A percentile compares a stretch with the other conserved stretches of the same genome.
These are phyloP conservation scores for Fusarium aywerte DNA, from an alignment of 2,329 filamentous ascomycete genomes.

Conservation along the genomic window DNA sequence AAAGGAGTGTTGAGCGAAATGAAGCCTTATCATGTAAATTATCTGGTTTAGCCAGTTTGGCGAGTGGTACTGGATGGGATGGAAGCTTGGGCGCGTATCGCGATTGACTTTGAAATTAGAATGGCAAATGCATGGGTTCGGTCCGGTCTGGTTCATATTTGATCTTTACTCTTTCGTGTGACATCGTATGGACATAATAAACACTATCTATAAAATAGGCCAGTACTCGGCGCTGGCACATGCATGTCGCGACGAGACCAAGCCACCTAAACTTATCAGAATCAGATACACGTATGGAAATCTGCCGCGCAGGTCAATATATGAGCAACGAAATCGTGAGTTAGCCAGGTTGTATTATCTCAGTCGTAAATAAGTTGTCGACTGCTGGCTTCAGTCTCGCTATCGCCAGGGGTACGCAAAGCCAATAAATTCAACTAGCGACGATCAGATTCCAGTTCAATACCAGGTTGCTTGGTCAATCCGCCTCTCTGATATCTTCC, in stretches of 20 bases:
- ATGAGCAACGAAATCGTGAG: background rate
- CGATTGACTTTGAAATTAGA: constrained; percentile 14
- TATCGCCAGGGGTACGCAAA: constrained; percentile 41
- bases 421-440: constrained; percentile 26
- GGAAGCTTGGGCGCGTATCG: constrained; percentile 2
- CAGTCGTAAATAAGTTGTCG: constrained; percentile 45
- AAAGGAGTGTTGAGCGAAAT: constrained; percentile 10
- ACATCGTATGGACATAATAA: background rate
- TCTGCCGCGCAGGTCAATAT: background rate
- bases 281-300: background rate
- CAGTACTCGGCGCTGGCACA: background rate
- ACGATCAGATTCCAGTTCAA: constrained; percentile 29
- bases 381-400: constrained; percentile 28
- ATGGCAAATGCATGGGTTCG: constrained; percentile 28
- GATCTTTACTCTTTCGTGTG: background rate
- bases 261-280: background rate
- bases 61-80: constrained; percentile 12
- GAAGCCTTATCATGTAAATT: constrained; percentile 23
- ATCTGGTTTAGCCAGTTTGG: constrained; percentile 15
- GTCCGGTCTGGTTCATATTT: background rate
- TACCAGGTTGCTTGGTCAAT: constrained; percentile 19
- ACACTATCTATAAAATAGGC: background rate
- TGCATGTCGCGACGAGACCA: background rate
- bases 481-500: constrained; percentile 11
- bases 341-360: constrained; percentile 48